phyloP scores from a whole-genome alignment of 2,329 filamentous ascomycete genomes.

The Xylariaceae sp. region DNA sequence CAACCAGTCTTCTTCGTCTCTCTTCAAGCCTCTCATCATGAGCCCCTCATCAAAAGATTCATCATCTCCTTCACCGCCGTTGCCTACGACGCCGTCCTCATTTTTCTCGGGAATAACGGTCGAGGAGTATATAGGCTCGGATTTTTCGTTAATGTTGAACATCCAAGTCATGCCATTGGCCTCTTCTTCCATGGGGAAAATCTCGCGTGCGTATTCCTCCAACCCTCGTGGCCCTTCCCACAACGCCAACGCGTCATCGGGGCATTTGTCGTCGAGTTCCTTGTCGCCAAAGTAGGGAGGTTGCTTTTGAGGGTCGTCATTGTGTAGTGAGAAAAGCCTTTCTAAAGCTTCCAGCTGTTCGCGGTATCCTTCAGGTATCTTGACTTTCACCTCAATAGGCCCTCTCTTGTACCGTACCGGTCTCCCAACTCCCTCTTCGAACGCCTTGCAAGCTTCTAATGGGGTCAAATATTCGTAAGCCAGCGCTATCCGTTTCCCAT shows the following conservation, averaged over 20 bases:
- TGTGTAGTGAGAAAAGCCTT: conserved; percentile 50
- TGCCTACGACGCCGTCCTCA: conserved; percentile 31
- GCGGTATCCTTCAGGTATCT: conserved; percentile 80
- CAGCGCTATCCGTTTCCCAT: conserved; percentile 69
- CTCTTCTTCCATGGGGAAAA: conserved; percentile 90
- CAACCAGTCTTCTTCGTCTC: conserved; percentile 56
- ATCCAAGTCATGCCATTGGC: conserved; percentile 95
- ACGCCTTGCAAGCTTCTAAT: conserved; percentile 71
- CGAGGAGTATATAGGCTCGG: conserved; percentile 31
- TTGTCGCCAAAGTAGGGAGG: conserved; percentile 58
- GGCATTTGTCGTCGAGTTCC: conserved; percentile 57
- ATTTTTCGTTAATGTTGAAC: conserved; percentile 49
- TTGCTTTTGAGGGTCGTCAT: conserved; percentile 49
- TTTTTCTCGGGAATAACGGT: conserved; percentile 44
- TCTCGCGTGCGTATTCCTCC: conserved; percentile 91
- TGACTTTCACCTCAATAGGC: conserved; percentile 77
- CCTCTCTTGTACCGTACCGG: conserved; percentile 72
- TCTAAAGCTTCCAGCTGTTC: conserved; percentile 72
- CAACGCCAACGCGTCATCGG: conserved; percentile 68
- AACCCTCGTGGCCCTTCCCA: conserved; percentile 90
- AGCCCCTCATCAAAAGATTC: conserved; percentile 54
- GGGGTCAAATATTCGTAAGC: conserved; percentile 88
- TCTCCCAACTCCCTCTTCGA: conserved; percentile 70
- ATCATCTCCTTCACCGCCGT: conserved; percentile 39
- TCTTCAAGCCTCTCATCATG: conserved; percentile 51